A percentile compares a stretch with the other conserved stretches of the same genome.
Evolutionary conservation across 163 green algal species (phyloP).

Genomic region (Scenedesmus sp.): DNA sequence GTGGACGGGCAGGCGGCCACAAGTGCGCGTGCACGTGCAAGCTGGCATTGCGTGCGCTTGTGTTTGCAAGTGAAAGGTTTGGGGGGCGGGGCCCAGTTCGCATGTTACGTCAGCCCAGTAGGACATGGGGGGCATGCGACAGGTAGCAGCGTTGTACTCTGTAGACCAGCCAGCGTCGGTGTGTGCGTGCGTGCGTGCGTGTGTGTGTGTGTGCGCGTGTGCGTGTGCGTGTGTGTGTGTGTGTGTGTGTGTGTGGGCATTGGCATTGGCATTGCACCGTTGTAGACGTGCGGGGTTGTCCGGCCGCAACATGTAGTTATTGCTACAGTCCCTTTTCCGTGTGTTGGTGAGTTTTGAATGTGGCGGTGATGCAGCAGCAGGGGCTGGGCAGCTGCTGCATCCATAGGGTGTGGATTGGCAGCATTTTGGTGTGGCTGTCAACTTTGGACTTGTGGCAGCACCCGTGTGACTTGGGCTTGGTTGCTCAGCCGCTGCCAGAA

Average conservation of each 20-base stretch:
- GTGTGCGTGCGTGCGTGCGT: no score
- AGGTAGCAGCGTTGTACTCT: neutral
- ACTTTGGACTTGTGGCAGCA: neutral
- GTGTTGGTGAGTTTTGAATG: neutral
- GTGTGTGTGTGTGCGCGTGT: no score
- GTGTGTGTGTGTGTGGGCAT: no score
- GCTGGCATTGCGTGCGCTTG: neutral
- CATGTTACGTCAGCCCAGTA: neutral
- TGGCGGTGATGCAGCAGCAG: neutral
- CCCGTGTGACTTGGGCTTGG: neutral
- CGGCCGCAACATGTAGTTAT: neutral
- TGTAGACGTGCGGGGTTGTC: neutral
- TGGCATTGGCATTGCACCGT: neutral
- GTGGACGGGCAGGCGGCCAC: neutral
- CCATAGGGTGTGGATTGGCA: neutral
- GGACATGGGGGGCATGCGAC: neutral
- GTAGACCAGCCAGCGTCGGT: neutral
- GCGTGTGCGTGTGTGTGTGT: no score
- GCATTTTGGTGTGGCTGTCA: neutral
- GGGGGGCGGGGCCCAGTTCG: neutral
- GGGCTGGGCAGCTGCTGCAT: neutral
- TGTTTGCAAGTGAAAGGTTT: neutral
- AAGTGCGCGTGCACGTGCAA: neutral
- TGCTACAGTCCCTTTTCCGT: neutral
- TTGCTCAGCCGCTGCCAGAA: neutral